Evolutionary conservation across 768 basidiomycete genomes (phyloP), one percentile per base, ranked within the genome.

Genomic region (Rickenella mellea): DNA sequence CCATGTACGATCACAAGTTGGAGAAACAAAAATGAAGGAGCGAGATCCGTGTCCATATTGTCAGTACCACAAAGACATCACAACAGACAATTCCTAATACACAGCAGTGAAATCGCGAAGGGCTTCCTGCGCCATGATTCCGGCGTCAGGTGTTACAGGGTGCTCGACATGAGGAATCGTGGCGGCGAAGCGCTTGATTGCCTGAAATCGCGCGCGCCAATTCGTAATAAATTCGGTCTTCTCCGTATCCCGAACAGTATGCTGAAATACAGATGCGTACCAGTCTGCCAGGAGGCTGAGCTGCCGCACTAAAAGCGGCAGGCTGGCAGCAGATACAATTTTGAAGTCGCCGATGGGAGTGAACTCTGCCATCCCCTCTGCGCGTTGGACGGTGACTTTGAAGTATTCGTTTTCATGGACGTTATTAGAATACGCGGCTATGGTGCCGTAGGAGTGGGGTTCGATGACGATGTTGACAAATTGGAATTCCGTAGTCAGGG

Each of bases 401-500:
- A 96, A 99, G 62, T 90, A 97, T 58, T 97, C 91, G 61, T 86
- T 85, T 62, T 94, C 89, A 55, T 91, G 82, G 25, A 77, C 54
- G 51, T 80, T 83, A 57, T 86, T 80, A 5, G 86, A 88, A 59
- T 83, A 90, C 24, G 89, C 86, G 3, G 87, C 80, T 47, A 88
- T 83, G 26, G 84, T 76, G 24, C 85, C 88, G 40, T 80, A 66
- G 10, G 88, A 90, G 60, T 88, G 91, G 0, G 96, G 91, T 54
- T 96, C 89, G 57, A 99, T 83, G 54, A 99, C 82, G 55, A 99
- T 89, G 64, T 98, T 98, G 55, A 97, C 79, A 55, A 94, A 97
- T 57, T 97, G 93, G 70, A 94, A 99, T 55, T 89, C 80, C 7
- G 94, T 94, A 19, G 74, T 65, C 42, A 99, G 72, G 6, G 93